Conservation (phyloP, 352 stramenopile species). For the Phytophthora foliorum region DNA sequence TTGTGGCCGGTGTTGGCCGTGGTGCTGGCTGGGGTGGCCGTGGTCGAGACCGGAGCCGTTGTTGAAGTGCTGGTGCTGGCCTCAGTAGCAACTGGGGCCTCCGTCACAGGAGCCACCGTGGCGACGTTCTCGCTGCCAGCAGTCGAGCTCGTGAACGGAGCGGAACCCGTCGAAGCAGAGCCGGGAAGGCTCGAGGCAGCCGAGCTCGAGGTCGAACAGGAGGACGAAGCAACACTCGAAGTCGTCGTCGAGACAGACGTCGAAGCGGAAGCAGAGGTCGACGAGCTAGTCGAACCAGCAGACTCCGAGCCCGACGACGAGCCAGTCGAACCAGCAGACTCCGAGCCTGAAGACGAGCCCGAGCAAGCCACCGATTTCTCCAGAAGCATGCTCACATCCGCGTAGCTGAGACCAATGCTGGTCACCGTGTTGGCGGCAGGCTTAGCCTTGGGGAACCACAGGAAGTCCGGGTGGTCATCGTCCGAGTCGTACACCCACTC, state of each 20-base stretch:
- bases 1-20: constrained; percentile 18
- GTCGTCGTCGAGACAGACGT: background rate
- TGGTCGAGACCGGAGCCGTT: constrained; percentile 9
- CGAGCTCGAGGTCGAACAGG: constrained; percentile 9
- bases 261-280: constrained; percentile 12
- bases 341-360: constrained; percentile 5
- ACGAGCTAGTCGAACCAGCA: constrained; percentile 3
- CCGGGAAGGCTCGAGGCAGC: constrained; percentile 16
- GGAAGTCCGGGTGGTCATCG: constrained; percentile 45
- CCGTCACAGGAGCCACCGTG: constrained; percentile 24
- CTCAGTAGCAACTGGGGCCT: constrained; percentile 10
- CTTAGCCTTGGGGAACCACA: constrained; percentile 43
- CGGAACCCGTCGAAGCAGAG: constrained; percentile 21
- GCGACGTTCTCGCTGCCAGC: constrained; percentile 12
- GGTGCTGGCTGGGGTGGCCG: constrained; percentile 4
- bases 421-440: constrained; percentile 32
- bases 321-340: constrained; percentile 4
- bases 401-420: constrained; percentile 43
- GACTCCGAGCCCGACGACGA: constrained; percentile 20
- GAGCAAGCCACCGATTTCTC: constrained; percentile 34
- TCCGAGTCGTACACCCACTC: constrained; percentile 51
- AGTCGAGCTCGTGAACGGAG: constrained; percentile 10
- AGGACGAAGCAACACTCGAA: constrained; percentile 4
- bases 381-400: constrained; percentile 40
- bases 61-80: constrained; percentile 1